Evolutionary conservation across 2,329 filamentous ascomycete genomes (phyloP), one percentile per base, ranked within the genome.

Genomic region (Aspergillus latus): DNA sequence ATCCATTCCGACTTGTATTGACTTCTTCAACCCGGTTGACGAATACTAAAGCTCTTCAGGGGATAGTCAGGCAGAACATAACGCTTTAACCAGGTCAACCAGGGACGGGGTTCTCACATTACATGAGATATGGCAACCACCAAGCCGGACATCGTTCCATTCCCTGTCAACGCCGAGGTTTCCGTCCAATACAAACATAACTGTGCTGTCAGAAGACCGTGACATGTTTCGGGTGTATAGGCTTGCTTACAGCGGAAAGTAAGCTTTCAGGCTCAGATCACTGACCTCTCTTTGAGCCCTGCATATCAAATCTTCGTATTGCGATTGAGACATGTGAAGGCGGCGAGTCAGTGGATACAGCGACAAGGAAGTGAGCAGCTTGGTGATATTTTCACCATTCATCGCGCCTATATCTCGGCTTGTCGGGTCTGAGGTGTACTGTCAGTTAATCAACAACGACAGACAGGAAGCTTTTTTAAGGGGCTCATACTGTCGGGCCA

Each of bases 401-500:
- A 68, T 60, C 28, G 67, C 64, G 30, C 78, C 78, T 42, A 80
- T 78, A 5, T 71, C 69, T 52, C 69, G 71, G 63, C 74, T 72
- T 55, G 73, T 72, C 43, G 66, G 63, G 54, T 78, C 78, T 80
- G 49, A 11, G 9, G n/a, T 50, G 8, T 37, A 46, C 37, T 50
- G 56, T 72, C 48, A 73, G 64, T n/a, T 21, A 29, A 26, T 5
- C 13, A 10, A n/a, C 54, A 6, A 5, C 36, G 26, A 7, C 11
- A 30, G 40, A 30, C 13, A 36, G 16, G 4, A 16, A 32, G 29
- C 21, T 21, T 47, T 13, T 26, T 13, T 26, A 45, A 13, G 42
- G 36, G 37, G 11, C 28, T 49, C 80, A 65, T 76, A 90, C 88
- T 82, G 61, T 70, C 83, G 16, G 86, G 79, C 88, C 88, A 92